A percentile compares a stretch with the other conserved stretches of the same genome.
These are phyloP conservation scores for Hortaea sp. DNA, from an alignment of 2,329 filamentous ascomycete species.

Conservation along the genomic window DNA sequence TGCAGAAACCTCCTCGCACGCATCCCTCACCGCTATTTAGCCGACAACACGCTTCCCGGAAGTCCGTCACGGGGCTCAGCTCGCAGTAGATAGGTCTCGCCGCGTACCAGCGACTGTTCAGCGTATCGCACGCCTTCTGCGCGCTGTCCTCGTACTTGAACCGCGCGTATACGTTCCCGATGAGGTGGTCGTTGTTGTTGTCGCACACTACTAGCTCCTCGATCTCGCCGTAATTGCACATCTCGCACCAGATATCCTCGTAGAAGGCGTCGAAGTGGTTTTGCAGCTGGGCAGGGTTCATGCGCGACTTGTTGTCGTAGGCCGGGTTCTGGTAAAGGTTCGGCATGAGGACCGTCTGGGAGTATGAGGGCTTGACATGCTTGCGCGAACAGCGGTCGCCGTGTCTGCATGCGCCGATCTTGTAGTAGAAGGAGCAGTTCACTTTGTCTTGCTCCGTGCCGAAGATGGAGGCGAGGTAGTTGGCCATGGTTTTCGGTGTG, in stretches of 20 bases:
- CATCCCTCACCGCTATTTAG: constrained; percentile 93
- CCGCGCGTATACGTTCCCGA: constrained; percentile 97
- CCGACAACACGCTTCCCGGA: constrained; percentile 92
- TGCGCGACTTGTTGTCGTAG: constrained; percentile 73
- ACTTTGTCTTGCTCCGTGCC: constrained; percentile 98
- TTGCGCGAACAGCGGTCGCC: constrained; percentile 97
- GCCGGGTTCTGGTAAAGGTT: constrained; percentile 99
- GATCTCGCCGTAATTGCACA: constrained; percentile 96
- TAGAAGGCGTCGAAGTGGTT: constrained; percentile 99
- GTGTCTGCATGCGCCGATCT: constrained; percentile 97
- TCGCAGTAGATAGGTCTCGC: constrained; percentile 97
- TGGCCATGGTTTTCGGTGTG: constrained; percentile 56
- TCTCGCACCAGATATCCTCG: constrained; percentile 99
- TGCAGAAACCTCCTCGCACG: constrained; percentile 93
- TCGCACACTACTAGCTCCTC: constrained; percentile 98
- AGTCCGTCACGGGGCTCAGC: constrained; percentile 91
- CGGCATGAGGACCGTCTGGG: constrained; percentile 92
- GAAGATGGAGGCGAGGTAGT: constrained; percentile 98
- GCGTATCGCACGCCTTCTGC: constrained; percentile 82
- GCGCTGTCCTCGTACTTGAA: constrained; percentile 99
- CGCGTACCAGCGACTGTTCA: constrained; percentile 95
- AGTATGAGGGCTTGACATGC: constrained; percentile 98
- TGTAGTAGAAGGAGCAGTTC: constrained; percentile 99
- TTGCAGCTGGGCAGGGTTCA: constrained; percentile 91
- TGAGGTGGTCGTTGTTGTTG: constrained; percentile 98